A percentile compares a stretch with the other conserved stretches of the same genome.
Conservation (phyloP, 164 flowering plant species). For the Annona cherimola region DNA sequence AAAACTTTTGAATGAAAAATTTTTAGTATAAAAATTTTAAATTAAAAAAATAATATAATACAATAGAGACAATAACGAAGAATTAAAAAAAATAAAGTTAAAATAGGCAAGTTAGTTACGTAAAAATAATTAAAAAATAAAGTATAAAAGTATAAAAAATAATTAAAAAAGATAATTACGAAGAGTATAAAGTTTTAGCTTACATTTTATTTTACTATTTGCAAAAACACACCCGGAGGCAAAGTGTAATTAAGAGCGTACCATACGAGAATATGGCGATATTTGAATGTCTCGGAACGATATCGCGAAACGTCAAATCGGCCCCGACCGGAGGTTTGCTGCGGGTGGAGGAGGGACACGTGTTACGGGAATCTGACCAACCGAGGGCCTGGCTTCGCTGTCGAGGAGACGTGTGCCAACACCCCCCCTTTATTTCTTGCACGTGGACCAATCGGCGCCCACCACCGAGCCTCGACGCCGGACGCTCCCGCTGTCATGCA, state of each 20-base stretch:
- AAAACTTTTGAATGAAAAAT: not conserved
- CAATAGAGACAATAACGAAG: too few relatives aligned
- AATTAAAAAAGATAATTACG: not conserved
- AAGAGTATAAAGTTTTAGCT: not conserved
- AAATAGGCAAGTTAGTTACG: too few relatives aligned
- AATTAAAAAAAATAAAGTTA: too few relatives aligned
- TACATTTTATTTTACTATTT: not conserved
- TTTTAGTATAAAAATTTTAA: too few relatives aligned
- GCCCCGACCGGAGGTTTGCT: not conserved
- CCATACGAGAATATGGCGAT: not conserved
- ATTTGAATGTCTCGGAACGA: not conserved
- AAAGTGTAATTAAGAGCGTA: not conserved
- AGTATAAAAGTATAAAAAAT: not conserved
- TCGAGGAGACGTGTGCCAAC: constrained; percentile 1
- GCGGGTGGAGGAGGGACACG: not conserved
- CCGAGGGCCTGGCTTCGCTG: not conserved
- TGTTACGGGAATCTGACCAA: not conserved
- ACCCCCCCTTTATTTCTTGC: not conserved
- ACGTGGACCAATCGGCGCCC: not conserved
- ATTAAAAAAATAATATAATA: too few relatives aligned
- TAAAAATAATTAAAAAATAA: not conserved
- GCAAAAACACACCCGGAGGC: not conserved
- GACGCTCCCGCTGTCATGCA: too few relatives aligned
- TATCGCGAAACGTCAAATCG: not conserved
- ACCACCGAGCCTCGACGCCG: not conserved